These are phyloP conservation scores for Coniosporium apollinis DNA, from an alignment of 495 filamentous ascomycete species.

Conservation along the genomic window DNA sequence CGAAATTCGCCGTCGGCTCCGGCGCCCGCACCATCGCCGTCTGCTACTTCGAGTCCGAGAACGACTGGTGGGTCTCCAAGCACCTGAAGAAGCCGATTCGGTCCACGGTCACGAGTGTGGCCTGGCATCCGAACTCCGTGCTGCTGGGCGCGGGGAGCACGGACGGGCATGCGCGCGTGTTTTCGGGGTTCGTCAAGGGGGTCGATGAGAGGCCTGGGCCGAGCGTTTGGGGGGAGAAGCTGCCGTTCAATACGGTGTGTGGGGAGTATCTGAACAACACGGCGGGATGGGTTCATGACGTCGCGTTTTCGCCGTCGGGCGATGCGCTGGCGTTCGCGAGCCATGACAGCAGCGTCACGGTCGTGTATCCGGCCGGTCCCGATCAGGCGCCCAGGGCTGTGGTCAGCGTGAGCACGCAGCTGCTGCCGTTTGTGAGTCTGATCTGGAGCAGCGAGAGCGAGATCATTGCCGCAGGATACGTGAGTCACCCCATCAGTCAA, in stretches of 20 bases:
- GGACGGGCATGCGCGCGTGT: conserved; percentile 92
- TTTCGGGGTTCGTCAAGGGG: conserved; percentile 92
- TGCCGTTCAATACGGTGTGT: conserved; percentile 96
- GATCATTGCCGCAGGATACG: conserved; percentile 88
- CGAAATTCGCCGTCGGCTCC: conserved; percentile 93
- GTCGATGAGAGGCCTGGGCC: conserved; percentile 76
- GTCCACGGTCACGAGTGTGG: conserved; percentile 81
- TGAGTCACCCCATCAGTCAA: conserved; percentile 19
- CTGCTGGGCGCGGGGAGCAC: conserved; percentile 86
- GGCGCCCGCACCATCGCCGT: conserved; percentile 91
- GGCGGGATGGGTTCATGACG: conserved; percentile 88
- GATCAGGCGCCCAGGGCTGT: conserved; percentile 83
- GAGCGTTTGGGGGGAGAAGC: conserved; percentile 79
- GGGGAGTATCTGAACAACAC: conserved; percentile 91
- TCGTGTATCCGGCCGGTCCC: conserved; percentile 85
- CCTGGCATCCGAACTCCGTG: conserved; percentile 95
- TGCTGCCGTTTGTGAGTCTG: conserved; percentile 77
- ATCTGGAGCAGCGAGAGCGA: conserved; percentile 87
- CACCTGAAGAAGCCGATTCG: conserved; percentile 97
- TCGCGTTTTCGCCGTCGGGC: conserved; percentile 80
- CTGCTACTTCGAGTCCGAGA: conserved; percentile 97
- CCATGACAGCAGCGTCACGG: conserved; percentile 88
- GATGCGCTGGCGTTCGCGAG: conserved; percentile 79
- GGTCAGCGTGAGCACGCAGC: conserved; percentile 71
- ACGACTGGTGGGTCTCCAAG: conserved; percentile 99